phyloP scores from a whole-genome alignment of 768 basidiomycete species.

The Boletus vermiculosoides region DNA sequence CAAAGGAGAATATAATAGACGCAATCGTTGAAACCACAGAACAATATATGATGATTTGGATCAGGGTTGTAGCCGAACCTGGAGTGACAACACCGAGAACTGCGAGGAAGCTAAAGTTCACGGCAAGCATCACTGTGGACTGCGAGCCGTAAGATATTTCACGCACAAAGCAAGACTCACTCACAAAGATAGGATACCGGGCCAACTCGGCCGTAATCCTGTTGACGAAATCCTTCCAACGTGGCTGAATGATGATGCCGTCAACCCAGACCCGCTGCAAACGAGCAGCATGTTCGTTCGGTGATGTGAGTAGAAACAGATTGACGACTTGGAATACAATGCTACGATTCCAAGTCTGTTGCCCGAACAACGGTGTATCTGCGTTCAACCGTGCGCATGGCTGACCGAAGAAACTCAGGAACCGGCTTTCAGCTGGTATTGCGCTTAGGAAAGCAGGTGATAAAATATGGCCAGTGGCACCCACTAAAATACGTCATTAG shows the following conservation, averaged over 20 bases:
- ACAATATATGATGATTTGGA: too few species aligned
- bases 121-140: too few species aligned
- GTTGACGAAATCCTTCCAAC: neutral
- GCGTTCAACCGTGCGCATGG: slow-evolving; percentile 10
- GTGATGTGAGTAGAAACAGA: slow-evolving; percentile 1
- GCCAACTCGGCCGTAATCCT: neutral
- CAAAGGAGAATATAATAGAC: too few species aligned
- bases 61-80: too few species aligned
- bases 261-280: slow-evolving; percentile 16
- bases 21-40: too few species aligned
- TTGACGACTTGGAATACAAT: neutral
- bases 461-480: too few species aligned
- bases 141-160: too few species aligned
- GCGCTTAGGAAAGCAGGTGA: neutral
- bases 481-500: too few species aligned
- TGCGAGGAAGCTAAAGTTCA: too few species aligned
- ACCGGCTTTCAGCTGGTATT: neutral
- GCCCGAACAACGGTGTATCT: slow-evolving; percentile 7
- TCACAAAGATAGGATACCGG: too few species aligned
- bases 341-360: slow-evolving; percentile 5
- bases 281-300: slow-evolving; percentile 11
- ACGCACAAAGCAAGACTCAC: too few species aligned
- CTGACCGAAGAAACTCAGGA: slow-evolving; percentile 11
- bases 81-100: too few species aligned
- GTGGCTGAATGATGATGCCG: slow-evolving; percentile 5